Evolutionary conservation across 768 basidiomycete genomes (phyloP).

Genomic region (Boletus rufocinnamomeus): DNA sequence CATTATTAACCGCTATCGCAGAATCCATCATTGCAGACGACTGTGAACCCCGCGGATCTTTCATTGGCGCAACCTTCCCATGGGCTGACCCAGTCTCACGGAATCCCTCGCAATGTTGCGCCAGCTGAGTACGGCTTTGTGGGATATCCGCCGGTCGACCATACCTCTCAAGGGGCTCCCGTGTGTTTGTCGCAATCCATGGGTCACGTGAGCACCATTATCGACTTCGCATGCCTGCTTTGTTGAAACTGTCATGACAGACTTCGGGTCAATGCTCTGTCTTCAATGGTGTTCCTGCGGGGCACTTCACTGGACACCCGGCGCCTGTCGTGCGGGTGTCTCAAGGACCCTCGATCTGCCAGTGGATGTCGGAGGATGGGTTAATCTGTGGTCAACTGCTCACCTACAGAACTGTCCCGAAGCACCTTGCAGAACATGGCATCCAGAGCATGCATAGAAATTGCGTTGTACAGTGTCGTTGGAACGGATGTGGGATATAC

Average conservation of each 20-base stretch:
- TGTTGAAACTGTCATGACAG: neutral
- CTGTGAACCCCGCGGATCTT: conserved; percentile 4
- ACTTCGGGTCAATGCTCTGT: neutral
- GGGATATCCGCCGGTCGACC: neutral
- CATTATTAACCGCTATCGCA: neutral
- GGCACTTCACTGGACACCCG: neutral
- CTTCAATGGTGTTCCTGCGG: too few relatives aligned
- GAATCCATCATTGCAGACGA: neutral
- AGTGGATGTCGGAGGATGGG: neutral
- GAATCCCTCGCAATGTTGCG: too few relatives aligned
- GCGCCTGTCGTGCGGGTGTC: neutral
- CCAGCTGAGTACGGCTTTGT: neutral
- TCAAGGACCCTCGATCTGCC: neutral
- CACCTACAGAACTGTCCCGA: neutral
- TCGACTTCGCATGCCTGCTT: neutral
- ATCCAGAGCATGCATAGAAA: conserved; percentile 7
- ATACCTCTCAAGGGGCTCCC: neutral
- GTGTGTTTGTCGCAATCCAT: neutral
- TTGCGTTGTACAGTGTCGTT: neutral
- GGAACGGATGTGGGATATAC: neutral
- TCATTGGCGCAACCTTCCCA: neutral
- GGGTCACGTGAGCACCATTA: conserved; percentile 8
- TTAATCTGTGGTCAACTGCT: conserved; percentile 7
- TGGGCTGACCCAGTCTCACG: neutral
- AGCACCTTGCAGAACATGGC: conserved; percentile 19